Evolutionary conservation across 306 rosid genomes (phyloP).

Genomic region (Dryas octopetala): DNA sequence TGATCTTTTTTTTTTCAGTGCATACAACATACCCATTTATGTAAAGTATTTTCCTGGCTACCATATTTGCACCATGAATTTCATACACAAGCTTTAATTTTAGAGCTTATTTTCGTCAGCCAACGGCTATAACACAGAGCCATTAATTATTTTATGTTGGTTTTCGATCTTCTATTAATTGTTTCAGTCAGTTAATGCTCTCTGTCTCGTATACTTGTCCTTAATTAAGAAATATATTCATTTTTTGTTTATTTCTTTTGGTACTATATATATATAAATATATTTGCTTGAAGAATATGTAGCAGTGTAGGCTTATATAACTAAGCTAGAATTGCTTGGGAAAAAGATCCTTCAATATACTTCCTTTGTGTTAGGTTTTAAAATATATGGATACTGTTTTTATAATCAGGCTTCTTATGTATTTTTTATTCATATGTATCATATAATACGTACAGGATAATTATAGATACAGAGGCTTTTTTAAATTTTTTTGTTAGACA

Average conservation of each 20-base stretch:
- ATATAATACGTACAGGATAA: neutral
- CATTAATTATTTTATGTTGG: neutral
- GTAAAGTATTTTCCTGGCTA: neutral
- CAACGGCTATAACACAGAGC: slow-evolving; percentile 6
- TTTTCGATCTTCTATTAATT: neutral
- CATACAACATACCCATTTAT: neutral
- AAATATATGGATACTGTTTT: neutral
- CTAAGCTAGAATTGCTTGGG: neutral
- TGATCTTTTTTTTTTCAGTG: neutral
- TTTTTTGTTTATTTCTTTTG: neutral
- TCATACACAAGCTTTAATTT: neutral
- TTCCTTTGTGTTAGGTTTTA: neutral
- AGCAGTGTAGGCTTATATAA: no score
- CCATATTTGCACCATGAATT: neutral
- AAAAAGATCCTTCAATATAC: neutral
- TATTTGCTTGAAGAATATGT: no score
- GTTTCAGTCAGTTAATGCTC: neutral
- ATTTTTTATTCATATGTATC: no score
- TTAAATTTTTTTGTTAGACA: neutral
- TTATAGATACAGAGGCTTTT: no score
- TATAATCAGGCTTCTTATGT: no score
- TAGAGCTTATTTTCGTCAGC: neutral
- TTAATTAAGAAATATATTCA: neutral
- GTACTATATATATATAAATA: no score
- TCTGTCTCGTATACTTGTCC: neutral